A percentile compares a stretch with the other conserved stretches of the same genome.
Conservation (phyloP, 352 stramenopile genomes). For the Pythium rishiriense region DNA sequence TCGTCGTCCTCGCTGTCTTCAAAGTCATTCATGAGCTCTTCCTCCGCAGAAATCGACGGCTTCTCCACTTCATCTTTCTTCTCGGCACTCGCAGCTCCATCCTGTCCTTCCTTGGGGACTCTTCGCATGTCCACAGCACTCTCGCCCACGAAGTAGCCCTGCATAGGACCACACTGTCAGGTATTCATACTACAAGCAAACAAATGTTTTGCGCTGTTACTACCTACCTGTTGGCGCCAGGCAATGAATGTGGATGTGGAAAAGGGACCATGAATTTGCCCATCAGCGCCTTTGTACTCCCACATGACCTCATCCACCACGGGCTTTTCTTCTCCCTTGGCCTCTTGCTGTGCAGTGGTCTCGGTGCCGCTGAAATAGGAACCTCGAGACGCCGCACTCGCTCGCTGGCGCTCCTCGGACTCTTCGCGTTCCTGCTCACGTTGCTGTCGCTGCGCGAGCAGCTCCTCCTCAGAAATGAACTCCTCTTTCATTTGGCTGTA, state of each 20-base stretch:
- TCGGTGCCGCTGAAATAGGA: conserved; percentile 16
- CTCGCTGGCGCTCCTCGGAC: conserved; percentile 23
- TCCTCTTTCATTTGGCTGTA: conserved; percentile 85
- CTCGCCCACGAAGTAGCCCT: conserved; percentile 80
- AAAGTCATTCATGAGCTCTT: conserved; percentile 87
- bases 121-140: conserved; percentile 74
- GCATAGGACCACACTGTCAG: background rate
- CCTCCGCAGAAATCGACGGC: conserved; percentile 53
- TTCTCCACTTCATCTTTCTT: conserved; percentile 35
- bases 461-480: conserved; percentile 64
- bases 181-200: background rate
- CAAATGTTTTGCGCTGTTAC: background rate
- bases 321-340: conserved; percentile 47
- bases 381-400: background rate
- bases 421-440: conserved; percentile 13
- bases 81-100: background rate
- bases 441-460: conserved; percentile 44
- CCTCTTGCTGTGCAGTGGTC: conserved; percentile 25
- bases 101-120: conserved; percentile 18
- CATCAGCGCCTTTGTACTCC: conserved; percentile 77
- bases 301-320: conserved; percentile 54
- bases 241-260: conserved; percentile 70
- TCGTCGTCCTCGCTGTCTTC: conserved; percentile 77
- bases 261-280: conserved; percentile 75
- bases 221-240: conserved; percentile 70